These are phyloP conservation scores for Penicillium frequentans DNA, from an alignment of 2,329 filamentous ascomycete genomes.

Conservation along the genomic window DNA sequence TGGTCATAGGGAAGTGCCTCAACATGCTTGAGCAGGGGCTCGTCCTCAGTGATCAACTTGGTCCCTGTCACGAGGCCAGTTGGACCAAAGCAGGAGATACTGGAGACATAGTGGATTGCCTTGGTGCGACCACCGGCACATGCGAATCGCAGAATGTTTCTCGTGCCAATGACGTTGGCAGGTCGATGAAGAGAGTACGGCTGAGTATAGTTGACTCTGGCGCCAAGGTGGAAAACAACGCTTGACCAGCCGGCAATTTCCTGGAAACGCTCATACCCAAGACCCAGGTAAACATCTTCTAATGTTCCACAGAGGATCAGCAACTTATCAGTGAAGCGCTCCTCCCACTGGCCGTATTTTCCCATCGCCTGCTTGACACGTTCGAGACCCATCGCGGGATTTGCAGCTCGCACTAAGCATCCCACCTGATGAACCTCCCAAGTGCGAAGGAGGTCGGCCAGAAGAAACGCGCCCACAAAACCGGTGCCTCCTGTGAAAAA, in stretches of 20 bases:
- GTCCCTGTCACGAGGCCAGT: not conserved
- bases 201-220: slow-evolving; percentile 70
- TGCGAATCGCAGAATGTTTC: slow-evolving; percentile 71
- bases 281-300: slow-evolving; percentile 61
- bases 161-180: slow-evolving; percentile 71
- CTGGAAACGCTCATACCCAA: slow-evolving; percentile 19
- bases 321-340: not conserved
- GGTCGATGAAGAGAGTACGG: slow-evolving; percentile 67
- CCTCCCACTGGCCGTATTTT: slow-evolving; percentile 10
- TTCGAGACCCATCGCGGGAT: not conserved
- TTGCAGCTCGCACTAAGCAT: slow-evolving; percentile 58
- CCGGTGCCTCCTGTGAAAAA: slow-evolving; percentile 83
- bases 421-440: slow-evolving; percentile 56
- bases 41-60: not conserved
- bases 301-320: slow-evolving; percentile 38
- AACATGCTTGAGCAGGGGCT: slow-evolving; percentile 10
- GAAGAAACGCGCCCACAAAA: slow-evolving; percentile 62
- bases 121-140: slow-evolving; percentile 33
- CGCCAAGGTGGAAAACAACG: slow-evolving; percentile 74
- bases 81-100: slow-evolving; percentile 9
- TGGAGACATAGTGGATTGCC: slow-evolving; percentile 25
- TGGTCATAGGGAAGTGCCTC: slow-evolving; percentile 56
- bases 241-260: slow-evolving; percentile 59
- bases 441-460: slow-evolving; percentile 65
- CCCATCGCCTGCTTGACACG: slow-evolving; percentile 3